phyloP scores from a whole-genome alignment of 257 asterid genomes.

The Solanum neorickii region DNA sequence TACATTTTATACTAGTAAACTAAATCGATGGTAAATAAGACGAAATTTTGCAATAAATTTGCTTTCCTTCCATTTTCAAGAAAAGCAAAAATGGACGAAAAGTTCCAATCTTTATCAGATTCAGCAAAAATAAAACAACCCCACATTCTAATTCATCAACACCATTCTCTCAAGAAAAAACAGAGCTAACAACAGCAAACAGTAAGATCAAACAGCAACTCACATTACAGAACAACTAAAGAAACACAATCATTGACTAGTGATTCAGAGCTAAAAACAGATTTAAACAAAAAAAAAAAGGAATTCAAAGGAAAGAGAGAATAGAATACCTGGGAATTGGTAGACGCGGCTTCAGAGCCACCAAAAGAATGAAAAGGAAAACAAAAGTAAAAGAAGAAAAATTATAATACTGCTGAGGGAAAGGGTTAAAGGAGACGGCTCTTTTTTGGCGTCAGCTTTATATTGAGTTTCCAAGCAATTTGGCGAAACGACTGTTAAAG shows the following conservation, averaged over 20 bases:
- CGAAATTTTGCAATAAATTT: background rate
- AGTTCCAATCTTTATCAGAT: background rate
- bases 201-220: background rate
- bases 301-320: background rate
- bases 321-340: constrained; percentile 18
- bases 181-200: background rate
- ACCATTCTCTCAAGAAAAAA: background rate
- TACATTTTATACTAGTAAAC: background rate
- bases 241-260: background rate
- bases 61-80: background rate
- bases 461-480: constrained; percentile 40
- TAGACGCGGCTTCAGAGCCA: constrained; percentile 10
- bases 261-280: background rate
- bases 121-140: constrained; percentile 3
- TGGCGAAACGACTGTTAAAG: constrained; percentile 10
- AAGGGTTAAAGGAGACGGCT: constrained; percentile 49
- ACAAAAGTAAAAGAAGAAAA: background rate
- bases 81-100: background rate
- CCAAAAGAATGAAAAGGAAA: constrained; percentile 19
- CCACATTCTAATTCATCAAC: background rate
- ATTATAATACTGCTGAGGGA: background rate
- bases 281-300: background rate
- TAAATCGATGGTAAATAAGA: background rate
- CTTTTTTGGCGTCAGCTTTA: constrained; percentile 25
- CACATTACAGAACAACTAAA: constrained; percentile 23